Percentiles rank a stretch among this genome's conserved stretches.
These are phyloP conservation scores for Meyerozyma sp. DNA, from an alignment of 1,139 yeast genomes.

Conservation along the genomic window DNA sequence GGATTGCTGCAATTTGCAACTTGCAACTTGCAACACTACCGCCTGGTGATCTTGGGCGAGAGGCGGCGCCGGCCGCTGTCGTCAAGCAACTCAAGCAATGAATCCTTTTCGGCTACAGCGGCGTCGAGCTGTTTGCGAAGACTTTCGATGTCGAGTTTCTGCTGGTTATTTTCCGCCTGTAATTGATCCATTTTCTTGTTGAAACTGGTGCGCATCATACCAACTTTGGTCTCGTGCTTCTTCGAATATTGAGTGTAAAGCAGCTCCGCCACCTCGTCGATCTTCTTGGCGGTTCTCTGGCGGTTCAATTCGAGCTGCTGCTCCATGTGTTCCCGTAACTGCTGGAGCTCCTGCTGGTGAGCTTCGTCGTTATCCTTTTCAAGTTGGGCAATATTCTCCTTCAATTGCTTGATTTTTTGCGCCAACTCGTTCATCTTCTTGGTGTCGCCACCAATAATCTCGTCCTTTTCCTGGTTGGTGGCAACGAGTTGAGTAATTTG, in stretches of 20 bases:
- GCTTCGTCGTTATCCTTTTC: conserved; percentile 1
- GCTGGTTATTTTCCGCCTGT: conserved; percentile 34
- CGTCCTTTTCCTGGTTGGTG: conserved; percentile 20
- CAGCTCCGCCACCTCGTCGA: conserved; percentile 59
- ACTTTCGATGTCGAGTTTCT: conserved; percentile 40
- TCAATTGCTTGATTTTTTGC: conserved; percentile 14
- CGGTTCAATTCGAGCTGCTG: conserved; percentile 23
- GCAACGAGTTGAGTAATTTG: conserved; percentile 7
- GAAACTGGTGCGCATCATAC: conserved; percentile 46
- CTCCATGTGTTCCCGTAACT: neutral
- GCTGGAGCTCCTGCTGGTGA: conserved; percentile 1
- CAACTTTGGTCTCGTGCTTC: conserved; percentile 64
- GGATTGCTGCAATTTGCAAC: neutral
- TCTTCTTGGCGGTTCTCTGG: conserved; percentile 42
- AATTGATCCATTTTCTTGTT: conserved; percentile 44
- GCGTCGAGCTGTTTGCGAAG: conserved; percentile 37
- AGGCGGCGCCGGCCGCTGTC: neutral
- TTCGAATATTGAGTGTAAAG: conserved; percentile 63
- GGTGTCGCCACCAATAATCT: conserved; percentile 20
- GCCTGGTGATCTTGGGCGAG: neutral
- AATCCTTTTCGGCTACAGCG: conserved; percentile 52
- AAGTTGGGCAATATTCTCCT: conserved; percentile 3
- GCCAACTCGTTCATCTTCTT: conserved; percentile 19
- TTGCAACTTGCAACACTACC: neutral
- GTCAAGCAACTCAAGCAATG: conserved; percentile 51